Base-by-base conservation (phyloP, 192 early-diverging fungal genomes). In the Entophlyctis helioformis region DNA sequence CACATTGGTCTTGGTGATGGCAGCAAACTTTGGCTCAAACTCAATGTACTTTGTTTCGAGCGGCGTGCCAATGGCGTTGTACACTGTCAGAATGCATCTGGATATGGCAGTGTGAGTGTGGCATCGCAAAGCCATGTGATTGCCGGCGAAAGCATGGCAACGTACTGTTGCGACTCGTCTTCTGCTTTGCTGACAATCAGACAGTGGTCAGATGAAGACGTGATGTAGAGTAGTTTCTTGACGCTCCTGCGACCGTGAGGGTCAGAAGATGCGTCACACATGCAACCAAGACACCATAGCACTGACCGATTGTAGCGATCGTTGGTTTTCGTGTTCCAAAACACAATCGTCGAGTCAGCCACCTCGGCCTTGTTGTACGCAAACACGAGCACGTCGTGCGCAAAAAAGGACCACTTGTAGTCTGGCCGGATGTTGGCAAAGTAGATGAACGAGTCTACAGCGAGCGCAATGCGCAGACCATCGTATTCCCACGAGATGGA, bases 381-480 rank as follows among this genome's bases (percentile, higher is more conserved):
- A 39, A 73, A 76, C 12, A 67, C 74, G 34, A 76, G 35, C 3
- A 70, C 62, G 44, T 76, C 63, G 1, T 53, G 24, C 4, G 67
- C 63, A 35, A 77, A 68, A 32, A 55, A 60, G 19, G 62, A 53
- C 67, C 68, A 74, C 33, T 62, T 58, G 40, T 78, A 74, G 46
- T 76, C 60, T 3, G 65, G 65, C 19, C 73, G 62, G 36, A 79
- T 62, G 56, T 79, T 76, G 8, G 70, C 73, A 53, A 79, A 79
- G 60, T 69, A 79, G 27, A 79, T 67, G 41, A 73, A 72, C 1
- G 67, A 67, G 40, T 79, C 76, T 23, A 79, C 73, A 2, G 72
- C 71, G 7, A 79, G 41, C 16, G 76, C 76, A 16, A 79, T 63
- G 2, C 73, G 58, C n/a, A 72, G 37, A 2, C 70, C 72, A 32